Evolutionary conservation across 2,329 filamentous ascomycete genomes (phyloP).

Genomic region (Reticulascus tulasneorum): DNA sequence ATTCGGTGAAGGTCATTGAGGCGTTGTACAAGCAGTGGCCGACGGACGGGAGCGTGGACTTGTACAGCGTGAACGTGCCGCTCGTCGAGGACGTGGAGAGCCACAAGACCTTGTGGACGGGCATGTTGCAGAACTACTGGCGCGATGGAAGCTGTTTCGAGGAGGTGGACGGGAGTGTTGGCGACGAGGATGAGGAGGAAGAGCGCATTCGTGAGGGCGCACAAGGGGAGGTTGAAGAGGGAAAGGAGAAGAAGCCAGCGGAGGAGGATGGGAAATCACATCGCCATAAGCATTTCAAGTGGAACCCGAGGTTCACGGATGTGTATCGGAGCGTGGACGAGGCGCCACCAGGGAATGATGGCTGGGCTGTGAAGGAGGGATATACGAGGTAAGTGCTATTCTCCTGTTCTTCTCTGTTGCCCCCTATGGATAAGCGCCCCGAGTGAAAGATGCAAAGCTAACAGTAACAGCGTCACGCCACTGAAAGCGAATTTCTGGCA

Average conservation of each 20-base stretch:
- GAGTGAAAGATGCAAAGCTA: slow-evolving; percentile 9
- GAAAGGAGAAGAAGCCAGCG: slow-evolving; percentile 1
- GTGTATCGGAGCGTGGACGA: slow-evolving; percentile 85
- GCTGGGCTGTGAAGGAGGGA: slow-evolving; percentile 86
- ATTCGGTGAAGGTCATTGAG: slow-evolving; percentile 75
- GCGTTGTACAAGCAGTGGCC: slow-evolving; percentile 73
- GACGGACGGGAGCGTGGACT: slow-evolving; percentile 60
- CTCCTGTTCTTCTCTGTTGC: slow-evolving; percentile 4
- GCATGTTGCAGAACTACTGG: slow-evolving; percentile 92
- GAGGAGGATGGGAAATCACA: slow-evolving; percentile 41
- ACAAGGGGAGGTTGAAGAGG: slow-evolving; percentile 35
- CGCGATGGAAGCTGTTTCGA: slow-evolving; percentile 78
- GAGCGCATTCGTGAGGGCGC: slow-evolving; percentile 66
- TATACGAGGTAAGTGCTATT: slow-evolving; percentile 65
- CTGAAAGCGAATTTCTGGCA: slow-evolving; percentile 92
- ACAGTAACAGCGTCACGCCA: slow-evolving; percentile 69
- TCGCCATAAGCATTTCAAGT: slow-evolving; percentile 87
- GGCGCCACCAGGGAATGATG: slow-evolving; percentile 78
- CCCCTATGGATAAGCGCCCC: too few relatives aligned
- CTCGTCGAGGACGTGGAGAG: slow-evolving; percentile 70
- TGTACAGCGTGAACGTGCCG: slow-evolving; percentile 92
- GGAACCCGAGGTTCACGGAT: slow-evolving; percentile 83
- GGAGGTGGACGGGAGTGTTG: slow-evolving; percentile 64
- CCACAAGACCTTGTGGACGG: slow-evolving; percentile 74
- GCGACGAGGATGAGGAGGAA: slow-evolving; percentile 67